A percentile compares a stretch with the other conserved stretches of the same genome.
Evolutionary conservation across 2,329 filamentous ascomycete species (phyloP).

Genomic region (Beauveria caledonica): DNA sequence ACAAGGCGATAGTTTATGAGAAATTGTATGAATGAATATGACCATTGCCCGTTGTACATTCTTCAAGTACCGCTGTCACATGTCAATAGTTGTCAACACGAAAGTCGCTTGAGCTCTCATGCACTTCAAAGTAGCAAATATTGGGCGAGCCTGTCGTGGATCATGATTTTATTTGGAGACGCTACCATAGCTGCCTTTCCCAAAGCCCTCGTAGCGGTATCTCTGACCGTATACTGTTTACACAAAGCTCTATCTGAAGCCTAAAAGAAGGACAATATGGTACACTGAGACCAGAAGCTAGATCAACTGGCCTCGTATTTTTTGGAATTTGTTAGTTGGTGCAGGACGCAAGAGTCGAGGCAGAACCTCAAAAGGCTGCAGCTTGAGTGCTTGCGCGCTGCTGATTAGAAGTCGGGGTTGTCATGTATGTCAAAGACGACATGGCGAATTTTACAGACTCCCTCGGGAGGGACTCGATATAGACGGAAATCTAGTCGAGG

Average conservation of each 20-base stretch:
- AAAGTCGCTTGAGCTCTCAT: background rate
- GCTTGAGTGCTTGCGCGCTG: background rate
- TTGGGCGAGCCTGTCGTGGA: conserved; percentile 10
- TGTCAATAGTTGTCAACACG: background rate
- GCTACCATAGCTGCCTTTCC: conserved; percentile 25
- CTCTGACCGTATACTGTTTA: conserved; percentile 31
- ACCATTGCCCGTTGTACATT: background rate
- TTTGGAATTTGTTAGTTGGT: background rate
- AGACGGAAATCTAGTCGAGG: conserved; percentile 39
- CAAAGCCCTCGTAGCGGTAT: conserved; percentile 21
- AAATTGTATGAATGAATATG: background rate
- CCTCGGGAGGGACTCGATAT: background rate
- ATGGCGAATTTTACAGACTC: background rate
- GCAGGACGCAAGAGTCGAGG: background rate
- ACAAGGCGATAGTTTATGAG: background rate
- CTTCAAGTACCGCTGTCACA: background rate
- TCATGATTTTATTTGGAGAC: conserved; percentile 22
- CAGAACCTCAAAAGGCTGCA: background rate
- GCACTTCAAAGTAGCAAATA: too few relatives aligned
- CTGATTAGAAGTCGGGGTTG: background rate
- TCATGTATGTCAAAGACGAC: conserved; percentile 6
- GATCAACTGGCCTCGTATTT: conserved; percentile 1
- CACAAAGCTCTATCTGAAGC: conserved; percentile 32
- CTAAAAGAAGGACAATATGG: conserved; percentile 31
- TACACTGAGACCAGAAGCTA: conserved; percentile 25